Conservation (phyloP, 2,329 filamentous ascomycete genomes). For the Beauveria sp. region DNA sequence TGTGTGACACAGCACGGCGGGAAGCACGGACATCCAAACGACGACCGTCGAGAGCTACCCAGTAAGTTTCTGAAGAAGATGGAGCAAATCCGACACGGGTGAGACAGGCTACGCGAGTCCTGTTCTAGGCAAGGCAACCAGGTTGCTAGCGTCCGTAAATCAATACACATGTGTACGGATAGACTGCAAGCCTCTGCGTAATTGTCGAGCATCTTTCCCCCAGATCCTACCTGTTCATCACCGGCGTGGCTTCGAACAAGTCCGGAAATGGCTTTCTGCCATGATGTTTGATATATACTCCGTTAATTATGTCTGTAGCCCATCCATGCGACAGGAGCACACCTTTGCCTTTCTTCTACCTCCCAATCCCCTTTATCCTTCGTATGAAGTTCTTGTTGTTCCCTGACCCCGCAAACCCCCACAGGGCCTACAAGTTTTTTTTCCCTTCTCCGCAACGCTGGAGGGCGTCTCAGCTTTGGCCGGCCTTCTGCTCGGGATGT, state of each 20-base stretch:
- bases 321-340: no score
- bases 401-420: neutral
- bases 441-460: neutral
- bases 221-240: no score
- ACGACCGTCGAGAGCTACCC: neutral
- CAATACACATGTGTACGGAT: no score
- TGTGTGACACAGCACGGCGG: neutral
- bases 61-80: neutral
- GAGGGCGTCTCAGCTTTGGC: neutral
- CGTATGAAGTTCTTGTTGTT: neutral
- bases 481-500: conserved; percentile 6
- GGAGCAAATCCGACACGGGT: neutral
- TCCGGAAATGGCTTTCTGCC: no score
- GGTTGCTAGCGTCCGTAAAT: no score
- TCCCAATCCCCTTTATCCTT: neutral
- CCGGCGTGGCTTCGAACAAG: no score
- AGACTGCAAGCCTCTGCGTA: no score
- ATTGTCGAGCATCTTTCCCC: no score
- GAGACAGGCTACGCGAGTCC: neutral
- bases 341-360: no score
- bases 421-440: neutral
- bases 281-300: no score
- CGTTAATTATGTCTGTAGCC: no score
- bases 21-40: neutral
- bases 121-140: neutral